Percentiles rank a stretch among this genome's conserved stretches.
Evolutionary conservation across 306 rosid genomes (phyloP).

Genomic region (Glycine soja): DNA sequence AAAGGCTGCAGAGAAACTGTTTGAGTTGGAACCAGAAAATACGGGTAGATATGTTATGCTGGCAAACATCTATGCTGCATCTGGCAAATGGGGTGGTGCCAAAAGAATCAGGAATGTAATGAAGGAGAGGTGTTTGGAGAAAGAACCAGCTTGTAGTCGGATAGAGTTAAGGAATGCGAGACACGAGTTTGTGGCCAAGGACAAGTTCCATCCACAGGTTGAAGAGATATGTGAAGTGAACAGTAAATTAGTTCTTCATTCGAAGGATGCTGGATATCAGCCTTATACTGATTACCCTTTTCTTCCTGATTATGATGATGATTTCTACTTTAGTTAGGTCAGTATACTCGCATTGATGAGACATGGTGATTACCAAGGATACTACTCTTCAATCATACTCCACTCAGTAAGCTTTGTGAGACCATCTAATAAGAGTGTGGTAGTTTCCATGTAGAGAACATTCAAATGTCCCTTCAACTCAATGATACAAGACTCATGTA

Average conservation of each 20-base stretch:
- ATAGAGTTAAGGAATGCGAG: constrained; percentile 64
- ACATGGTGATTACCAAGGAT: neutral
- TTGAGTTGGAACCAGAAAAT: constrained; percentile 65
- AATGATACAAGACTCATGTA: too few species aligned
- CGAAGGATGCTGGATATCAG: constrained; percentile 60
- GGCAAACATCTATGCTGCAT: constrained; percentile 70
- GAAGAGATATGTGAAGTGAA: constrained; percentile 55
- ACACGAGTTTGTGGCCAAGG: constrained; percentile 65
- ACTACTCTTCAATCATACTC: neutral
- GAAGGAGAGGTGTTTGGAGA: constrained; percentile 59
- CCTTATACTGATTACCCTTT: constrained; percentile 47
- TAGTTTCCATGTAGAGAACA: neutral
- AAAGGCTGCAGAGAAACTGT: constrained; percentile 65
- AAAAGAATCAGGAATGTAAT: constrained; percentile 57
- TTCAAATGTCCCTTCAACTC: neutral
- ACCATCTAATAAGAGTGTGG: neutral
- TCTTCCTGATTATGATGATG: constrained; percentile 51
- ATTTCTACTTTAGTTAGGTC: constrained; percentile 35
- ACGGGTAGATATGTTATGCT: constrained; percentile 72
- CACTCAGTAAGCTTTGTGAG: neutral
- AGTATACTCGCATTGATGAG: neutral
- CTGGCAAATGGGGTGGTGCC: constrained; percentile 62
- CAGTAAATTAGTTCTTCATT: constrained; percentile 54
- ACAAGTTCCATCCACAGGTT: constrained; percentile 57
- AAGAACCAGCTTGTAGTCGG: constrained; percentile 68